These are phyloP conservation scores for Fusarium dimerum DNA, from an alignment of 2,329 filamentous ascomycete species.

Conservation along the genomic window DNA sequence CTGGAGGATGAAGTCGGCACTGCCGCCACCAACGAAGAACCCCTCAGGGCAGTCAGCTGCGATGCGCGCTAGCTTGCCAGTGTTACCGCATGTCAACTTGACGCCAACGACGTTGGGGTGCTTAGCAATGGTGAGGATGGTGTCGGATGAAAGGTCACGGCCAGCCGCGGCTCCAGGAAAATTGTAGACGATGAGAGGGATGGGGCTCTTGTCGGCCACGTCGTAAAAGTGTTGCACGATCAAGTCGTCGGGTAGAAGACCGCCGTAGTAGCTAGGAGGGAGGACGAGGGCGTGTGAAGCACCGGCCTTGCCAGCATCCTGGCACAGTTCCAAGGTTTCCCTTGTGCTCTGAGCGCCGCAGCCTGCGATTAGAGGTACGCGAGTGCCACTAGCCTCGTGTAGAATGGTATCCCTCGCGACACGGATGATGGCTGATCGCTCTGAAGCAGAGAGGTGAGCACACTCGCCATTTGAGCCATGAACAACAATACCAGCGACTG, in stretches of 20 bases:
- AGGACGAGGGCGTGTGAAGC: constrained; percentile 77
- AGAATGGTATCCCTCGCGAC: constrained; percentile 45
- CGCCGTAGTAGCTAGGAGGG: constrained; percentile 75
- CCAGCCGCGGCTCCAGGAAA: constrained; percentile 63
- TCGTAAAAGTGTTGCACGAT: constrained; percentile 61
- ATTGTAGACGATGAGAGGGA: constrained; percentile 67
- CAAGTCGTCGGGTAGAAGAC: constrained; percentile 58
- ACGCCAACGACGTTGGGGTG: constrained; percentile 62
- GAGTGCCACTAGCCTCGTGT: constrained; percentile 22
- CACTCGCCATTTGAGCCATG: constrained; percentile 86
- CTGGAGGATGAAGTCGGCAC: constrained; percentile 45
- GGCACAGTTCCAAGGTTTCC: constrained; percentile 71
- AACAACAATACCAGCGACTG: constrained; percentile 73
- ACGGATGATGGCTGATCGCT: constrained; percentile 67
- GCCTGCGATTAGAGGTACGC: constrained; percentile 65
- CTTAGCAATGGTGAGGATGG: constrained; percentile 55
- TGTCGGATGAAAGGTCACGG: constrained; percentile 62
- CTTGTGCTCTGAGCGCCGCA: constrained; percentile 74
- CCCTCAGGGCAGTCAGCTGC: constrained; percentile 42
- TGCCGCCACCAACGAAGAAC: constrained; percentile 40
- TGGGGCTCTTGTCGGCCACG: constrained; percentile 59
- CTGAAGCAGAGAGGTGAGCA: constrained; percentile 72
- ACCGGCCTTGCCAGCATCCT: constrained; percentile 68
- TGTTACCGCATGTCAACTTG: constrained; percentile 67
- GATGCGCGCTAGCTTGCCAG: constrained; percentile 58